Percentiles rank a stretch among this genome's conserved stretches.
These are phyloP conservation scores for Ceratocystis ficicola DNA, from an alignment of 2,329 filamentous ascomycete species.

Conservation along the genomic window DNA sequence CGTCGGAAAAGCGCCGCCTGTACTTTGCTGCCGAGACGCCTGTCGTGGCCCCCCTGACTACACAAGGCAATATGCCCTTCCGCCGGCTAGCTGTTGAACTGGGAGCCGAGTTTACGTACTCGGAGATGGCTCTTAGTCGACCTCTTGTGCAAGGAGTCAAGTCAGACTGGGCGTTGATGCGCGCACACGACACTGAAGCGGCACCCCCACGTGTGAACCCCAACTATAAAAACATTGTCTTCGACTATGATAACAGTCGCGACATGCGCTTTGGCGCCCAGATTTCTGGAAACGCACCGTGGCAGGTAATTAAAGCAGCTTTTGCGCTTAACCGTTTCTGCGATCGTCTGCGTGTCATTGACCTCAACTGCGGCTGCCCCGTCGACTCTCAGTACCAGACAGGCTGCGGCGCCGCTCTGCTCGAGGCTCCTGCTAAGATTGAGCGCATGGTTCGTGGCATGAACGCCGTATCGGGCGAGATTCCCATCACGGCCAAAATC, in stretches of 20 bases:
- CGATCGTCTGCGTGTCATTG: slow-evolving; percentile 77
- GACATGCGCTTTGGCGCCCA: slow-evolving; percentile 87
- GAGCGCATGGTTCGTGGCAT: slow-evolving; percentile 94
- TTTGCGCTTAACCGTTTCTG: slow-evolving; percentile 66
- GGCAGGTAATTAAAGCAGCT: slow-evolving; percentile 77
- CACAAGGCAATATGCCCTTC: slow-evolving; percentile 92
- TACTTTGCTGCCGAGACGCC: slow-evolving; percentile 95
- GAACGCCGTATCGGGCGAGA: slow-evolving; percentile 81
- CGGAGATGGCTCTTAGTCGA: slow-evolving; percentile 92
- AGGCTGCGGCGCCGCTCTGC: slow-evolving; percentile 78
- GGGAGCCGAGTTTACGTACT: slow-evolving; percentile 88
- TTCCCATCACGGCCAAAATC: slow-evolving; percentile 90
- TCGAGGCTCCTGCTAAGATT: slow-evolving; percentile 78
- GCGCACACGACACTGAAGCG: slow-evolving; percentile 76
- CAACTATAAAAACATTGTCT: slow-evolving; percentile 36
- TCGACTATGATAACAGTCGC: slow-evolving; percentile 68
- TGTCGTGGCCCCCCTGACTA: slow-evolving; percentile 85
- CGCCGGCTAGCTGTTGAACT: slow-evolving; percentile 78
- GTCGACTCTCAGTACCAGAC: slow-evolving; percentile 86
- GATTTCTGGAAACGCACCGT: slow-evolving; percentile 84
- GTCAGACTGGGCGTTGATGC: slow-evolving; percentile 88
- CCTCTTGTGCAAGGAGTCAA: slow-evolving; percentile 82
- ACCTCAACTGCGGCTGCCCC: slow-evolving; percentile 93
- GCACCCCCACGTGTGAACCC: slow-evolving; percentile 55
- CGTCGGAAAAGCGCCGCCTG: slow-evolving; percentile 84